Evolutionary conservation across 257 asterid genomes (phyloP).

Genomic region (Echites panduratus): DNA sequence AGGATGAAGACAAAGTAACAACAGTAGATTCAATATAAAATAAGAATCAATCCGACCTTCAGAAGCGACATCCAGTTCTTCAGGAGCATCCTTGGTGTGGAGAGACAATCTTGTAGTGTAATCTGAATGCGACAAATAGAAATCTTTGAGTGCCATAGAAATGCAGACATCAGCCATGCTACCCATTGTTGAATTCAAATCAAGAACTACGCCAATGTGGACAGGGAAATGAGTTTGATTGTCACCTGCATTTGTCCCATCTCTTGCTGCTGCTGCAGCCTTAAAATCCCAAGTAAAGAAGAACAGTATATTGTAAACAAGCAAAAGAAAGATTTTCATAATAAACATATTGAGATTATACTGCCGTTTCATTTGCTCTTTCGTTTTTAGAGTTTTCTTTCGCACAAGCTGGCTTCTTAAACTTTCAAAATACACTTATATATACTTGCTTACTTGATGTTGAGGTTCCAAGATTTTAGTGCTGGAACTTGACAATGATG

Average conservation of each 20-base stretch:
- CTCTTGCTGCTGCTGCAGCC: not conserved
- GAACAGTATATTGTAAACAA: not conserved
- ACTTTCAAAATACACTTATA: not conserved
- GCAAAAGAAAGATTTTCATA: not conserved
- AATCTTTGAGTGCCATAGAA: conserved; percentile 40
- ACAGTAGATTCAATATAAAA: not conserved
- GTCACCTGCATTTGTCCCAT: not conserved
- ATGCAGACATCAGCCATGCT: conserved; percentile 30
- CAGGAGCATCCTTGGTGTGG: conserved; percentile 24
- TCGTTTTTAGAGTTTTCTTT: not conserved
- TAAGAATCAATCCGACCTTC: conserved; percentile 25
- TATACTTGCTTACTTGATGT: not conserved
- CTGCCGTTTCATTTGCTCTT: not conserved
- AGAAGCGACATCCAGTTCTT: conserved; percentile 23
- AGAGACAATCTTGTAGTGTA: conserved; percentile 30
- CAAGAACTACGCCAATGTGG: conserved; percentile 31
- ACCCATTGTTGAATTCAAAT: conserved; percentile 34
- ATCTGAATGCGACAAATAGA: conserved; percentile 26
- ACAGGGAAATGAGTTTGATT: not conserved
- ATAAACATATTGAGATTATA: not conserved
- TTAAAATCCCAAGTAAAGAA: not conserved
- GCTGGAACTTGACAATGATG: not conserved
- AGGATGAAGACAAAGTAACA: not conserved
- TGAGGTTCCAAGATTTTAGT: not conserved
- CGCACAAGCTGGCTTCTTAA: not conserved